phyloP scores from a whole-genome alignment of 352 stramenopile genomes.

The Globisporangium takayamanum region DNA sequence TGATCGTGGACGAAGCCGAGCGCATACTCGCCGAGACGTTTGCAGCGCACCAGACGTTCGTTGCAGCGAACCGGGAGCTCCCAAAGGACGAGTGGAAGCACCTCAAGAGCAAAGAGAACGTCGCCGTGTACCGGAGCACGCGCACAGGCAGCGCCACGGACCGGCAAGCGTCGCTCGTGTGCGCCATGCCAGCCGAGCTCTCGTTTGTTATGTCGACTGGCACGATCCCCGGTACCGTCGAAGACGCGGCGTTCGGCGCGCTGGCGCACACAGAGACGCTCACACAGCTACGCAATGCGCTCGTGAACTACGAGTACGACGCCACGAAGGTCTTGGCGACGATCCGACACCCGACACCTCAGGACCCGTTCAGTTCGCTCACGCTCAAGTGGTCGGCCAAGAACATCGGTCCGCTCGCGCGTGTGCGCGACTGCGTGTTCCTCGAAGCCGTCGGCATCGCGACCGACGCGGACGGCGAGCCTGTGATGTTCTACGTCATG shows the following conservation, averaged over 20 bases:
- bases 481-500: constrained; percentile 20
- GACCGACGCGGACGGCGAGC: constrained; percentile 22
- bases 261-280: constrained; percentile 31
- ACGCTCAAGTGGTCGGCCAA: constrained; percentile 39
- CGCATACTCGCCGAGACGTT: constrained; percentile 8
- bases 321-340: constrained; percentile 27
- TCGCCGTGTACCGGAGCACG: constrained; percentile 21
- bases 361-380: constrained; percentile 35
- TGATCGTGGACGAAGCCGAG: constrained; percentile 5
- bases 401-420: constrained; percentile 29
- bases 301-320: constrained; percentile 30
- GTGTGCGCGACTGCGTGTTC: constrained; percentile 40
- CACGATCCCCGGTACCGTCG: constrained; percentile 27
- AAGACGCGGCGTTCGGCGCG: constrained; percentile 37
- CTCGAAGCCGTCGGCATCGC: constrained; percentile 37
- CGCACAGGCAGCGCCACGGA: no score
- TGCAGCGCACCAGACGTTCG: constrained; percentile 2
- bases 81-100: constrained; percentile 25
- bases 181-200: constrained; percentile 1
- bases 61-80: constrained; percentile 13
- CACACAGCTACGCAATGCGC: constrained; percentile 25
- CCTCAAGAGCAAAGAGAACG: constrained; percentile 33
- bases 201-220: constrained; percentile 27
- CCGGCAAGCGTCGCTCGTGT: no score
- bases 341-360: constrained; percentile 21